Base-by-base conservation (phyloP, 2,329 filamentous ascomycete species). In the Pyrenophora teres region DNA sequence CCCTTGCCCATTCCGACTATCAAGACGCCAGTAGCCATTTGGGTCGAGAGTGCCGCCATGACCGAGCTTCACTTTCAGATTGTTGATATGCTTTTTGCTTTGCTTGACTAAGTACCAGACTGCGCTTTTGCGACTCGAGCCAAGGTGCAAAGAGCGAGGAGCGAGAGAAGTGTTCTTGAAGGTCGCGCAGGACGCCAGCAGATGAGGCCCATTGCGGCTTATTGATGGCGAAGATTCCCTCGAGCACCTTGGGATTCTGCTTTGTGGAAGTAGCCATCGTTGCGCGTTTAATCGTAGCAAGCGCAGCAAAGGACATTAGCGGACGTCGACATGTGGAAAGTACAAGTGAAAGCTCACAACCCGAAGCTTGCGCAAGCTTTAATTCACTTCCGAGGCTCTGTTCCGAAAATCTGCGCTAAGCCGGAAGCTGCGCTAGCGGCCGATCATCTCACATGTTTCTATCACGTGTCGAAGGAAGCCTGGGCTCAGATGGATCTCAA, bases 31-130 rank as follows among this genome's bases (percentile, higher is more conserved):
- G 92, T 96, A 7, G 94, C 94, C 65, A 97, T 82, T 82, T 21
- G 94, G 94, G 69, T 99, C 94, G 15, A 99, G 83, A 1, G 94
- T 99, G 37, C 94, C 94, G 54, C 94, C 94, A 76, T 99, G 94
- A 30, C 94, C 94, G 68, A 97, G 89, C 79, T 97, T 99, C 63
- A 97, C 87, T 56, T 90, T 84, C 25, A 73, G 62, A 19, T 69
- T 67, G 3, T 64, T 60, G 40, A 76, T 74, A 54, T 87, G 83
- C 62, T 81, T 80, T 80, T 61, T 81, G 81, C 69, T 88, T 84
- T 51, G 79, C 57, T 18, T 55, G 35, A 78, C 51, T 81, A 78
- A 52, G 77, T 77, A 71, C 90, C 87, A 60, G 78, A 75, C 13
- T 83, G 40, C 78, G 79, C 48, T 79, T 79, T 62, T 92, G 86